These are phyloP conservation scores for Sclerotinia subarctica DNA, from an alignment of 2,329 filamentous ascomycete genomes.

Conservation along the genomic window DNA sequence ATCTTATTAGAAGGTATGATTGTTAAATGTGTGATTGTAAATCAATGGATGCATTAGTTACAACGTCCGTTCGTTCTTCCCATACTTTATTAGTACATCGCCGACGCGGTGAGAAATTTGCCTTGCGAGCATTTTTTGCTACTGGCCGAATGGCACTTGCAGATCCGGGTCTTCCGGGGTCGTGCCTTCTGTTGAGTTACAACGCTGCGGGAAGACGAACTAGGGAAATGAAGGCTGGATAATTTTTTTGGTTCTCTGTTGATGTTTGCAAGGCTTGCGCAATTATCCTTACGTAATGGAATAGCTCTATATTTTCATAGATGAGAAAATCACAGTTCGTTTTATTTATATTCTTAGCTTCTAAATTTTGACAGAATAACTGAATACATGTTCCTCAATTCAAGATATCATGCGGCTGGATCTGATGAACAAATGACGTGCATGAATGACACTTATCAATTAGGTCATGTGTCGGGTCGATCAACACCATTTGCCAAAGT, in stretches of 20 bases:
- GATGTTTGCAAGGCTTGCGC: background rate
- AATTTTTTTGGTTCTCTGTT: background rate
- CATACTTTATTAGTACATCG: background rate
- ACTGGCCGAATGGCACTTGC: background rate
- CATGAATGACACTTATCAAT: background rate
- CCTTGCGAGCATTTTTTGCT: background rate
- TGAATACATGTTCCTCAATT: background rate
- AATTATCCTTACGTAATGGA: background rate
- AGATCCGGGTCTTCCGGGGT: background rate
- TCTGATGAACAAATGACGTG: background rate
- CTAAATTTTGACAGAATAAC: background rate
- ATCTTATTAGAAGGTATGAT: background rate
- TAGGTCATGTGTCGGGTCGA: background rate
- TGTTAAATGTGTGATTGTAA: background rate
- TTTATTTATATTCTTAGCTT: background rate
- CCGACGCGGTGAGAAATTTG: conserved; percentile 1
- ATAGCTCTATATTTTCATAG: background rate
- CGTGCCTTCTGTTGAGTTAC: background rate
- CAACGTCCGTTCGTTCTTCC: background rate
- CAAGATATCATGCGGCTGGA: background rate
- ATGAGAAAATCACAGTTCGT: background rate
- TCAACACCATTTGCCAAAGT: background rate
- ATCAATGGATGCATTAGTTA: background rate
- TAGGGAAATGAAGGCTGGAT: background rate
- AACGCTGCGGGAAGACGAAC: background rate